Evolutionary conservation across 129 eudicot species (phyloP), one percentile per base, ranked within the genome.

Genomic region (Solidago caesia): DNA sequence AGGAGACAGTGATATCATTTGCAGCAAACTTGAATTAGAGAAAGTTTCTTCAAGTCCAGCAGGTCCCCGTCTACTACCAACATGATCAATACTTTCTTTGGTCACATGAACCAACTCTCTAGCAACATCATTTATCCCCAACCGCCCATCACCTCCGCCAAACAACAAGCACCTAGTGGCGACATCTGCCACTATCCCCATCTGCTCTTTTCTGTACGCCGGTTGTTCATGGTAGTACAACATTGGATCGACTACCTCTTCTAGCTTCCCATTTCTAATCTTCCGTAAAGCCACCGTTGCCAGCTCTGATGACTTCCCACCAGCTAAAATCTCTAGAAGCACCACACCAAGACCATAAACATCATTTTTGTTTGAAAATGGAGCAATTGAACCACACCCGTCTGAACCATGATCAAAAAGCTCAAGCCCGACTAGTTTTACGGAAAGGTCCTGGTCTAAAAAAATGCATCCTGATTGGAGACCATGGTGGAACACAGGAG

Each of bases 1-100:
- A 0, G 98, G 98, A 5, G 97, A 93, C 85, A 90, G 74, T 11
- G 98, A 93, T 69, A 90, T 85, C 98, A 93, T 93, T 70, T 93
- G 98, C 74, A 93, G 83, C 45, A 93, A 92, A 70, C 98, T 90
- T 1, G 98, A 93, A 67, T 93, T 90, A 10, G 98, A 93, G 75
- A 93, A 93, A 0, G 96, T 93, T 79, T 90, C 98, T 77, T 93
- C 96, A 0, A 90, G 85, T 0, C 74, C 83, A 2, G 83, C 87
- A 5, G 96, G 87, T 3, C 87, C 87, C 63, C 89, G 80, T 77
- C 87, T 71, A 73, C 92, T 84, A 46, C 96, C 84, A 9, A 86
- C 85, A 77, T 81, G 85, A 41, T 80, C 88, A 6, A 65, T 48
- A 29, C 84, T 74, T 33, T 80, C 87, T 74, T 82, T 84, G 2